Conservation (phyloP, 2,329 filamentous ascomycete species). For the Claviceps lovelessii region DNA sequence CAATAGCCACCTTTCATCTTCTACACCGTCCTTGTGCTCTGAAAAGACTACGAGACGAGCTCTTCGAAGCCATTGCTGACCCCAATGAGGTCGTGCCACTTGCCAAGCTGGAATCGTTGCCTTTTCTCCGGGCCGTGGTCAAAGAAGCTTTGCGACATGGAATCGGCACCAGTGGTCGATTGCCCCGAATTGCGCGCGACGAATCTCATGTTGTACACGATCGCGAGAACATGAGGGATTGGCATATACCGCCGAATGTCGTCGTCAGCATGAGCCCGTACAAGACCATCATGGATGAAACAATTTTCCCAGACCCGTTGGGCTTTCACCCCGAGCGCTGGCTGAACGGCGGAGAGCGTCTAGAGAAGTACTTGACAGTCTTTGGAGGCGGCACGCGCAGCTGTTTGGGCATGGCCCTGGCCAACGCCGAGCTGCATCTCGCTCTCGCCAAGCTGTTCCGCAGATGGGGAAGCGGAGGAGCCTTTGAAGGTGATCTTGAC, state of each 20-base stretch:
- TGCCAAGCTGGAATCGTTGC: constrained; percentile 20
- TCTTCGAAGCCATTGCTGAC: constrained; percentile 20
- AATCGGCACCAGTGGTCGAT: constrained; percentile 30
- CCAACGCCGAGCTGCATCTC: constrained; percentile 24
- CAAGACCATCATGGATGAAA: constrained; percentile 20
- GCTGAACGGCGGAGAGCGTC: constrained; percentile 17
- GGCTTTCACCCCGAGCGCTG: constrained; percentile 23
- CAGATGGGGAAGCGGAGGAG: constrained; percentile 21
- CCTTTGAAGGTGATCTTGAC: constrained; percentile 15
- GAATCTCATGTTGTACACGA: constrained; percentile 19
- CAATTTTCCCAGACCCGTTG: constrained; percentile 18
- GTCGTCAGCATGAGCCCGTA: constrained; percentile 25
- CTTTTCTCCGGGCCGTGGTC: constrained; percentile 35
- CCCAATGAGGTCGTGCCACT: constrained; percentile 14
- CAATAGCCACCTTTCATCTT: constrained; percentile 22
- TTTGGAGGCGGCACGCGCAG: constrained; percentile 22
- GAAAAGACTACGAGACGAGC: constrained; percentile 20
- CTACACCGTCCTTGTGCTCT: constrained; percentile 17
- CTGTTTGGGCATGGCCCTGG: constrained; percentile 25
- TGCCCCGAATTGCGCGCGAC: constrained; percentile 32
- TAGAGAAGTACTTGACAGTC: constrained; percentile 20
- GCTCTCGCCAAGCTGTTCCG: constrained; percentile 24
- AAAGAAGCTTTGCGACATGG: constrained; percentile 36
- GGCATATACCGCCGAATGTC: constrained; percentile 19
- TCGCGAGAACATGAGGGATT: constrained; percentile 12